A percentile compares a stretch with the other conserved stretches of the same genome.
Conservation (phyloP, 202 grass and related monocot genomes). For the Musa balbisiana region DNA sequence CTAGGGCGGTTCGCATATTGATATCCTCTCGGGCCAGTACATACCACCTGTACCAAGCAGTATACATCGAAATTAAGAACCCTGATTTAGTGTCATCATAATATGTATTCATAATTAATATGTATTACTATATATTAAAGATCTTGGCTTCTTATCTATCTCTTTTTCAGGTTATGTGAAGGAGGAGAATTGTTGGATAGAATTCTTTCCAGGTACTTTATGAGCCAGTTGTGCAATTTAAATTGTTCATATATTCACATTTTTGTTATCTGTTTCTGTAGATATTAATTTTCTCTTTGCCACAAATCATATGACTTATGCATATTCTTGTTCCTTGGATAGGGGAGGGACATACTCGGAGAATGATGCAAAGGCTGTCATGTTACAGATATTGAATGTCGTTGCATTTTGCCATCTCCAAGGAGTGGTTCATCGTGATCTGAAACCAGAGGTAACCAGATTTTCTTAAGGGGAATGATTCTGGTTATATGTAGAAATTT, state of each 20-base stretch:
- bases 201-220: constrained; percentile 68
- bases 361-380: constrained; percentile 70
- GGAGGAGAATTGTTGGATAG: constrained; percentile 70
- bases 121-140: background rate
- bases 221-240: background rate
- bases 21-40: too few species aligned
- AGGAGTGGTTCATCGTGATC: constrained; percentile 84
- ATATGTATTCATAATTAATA: background rate
- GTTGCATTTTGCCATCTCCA: constrained; percentile 82
- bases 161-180: constrained; percentile 51
- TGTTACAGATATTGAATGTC: constrained; percentile 65
- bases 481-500: background rate
- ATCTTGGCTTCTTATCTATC: constrained; percentile 2
- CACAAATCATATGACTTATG: background rate
- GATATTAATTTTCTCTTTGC: background rate
- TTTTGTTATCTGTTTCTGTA: background rate
- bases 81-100: too few species aligned
- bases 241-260: background rate
- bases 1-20: too few species aligned
- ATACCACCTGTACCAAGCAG: too few species aligned
- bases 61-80: too few species aligned
- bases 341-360: constrained; percentile 77
- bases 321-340: constrained; percentile 24
- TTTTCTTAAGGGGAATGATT: background rate
- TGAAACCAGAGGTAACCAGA: constrained; percentile 63